These are phyloP conservation scores for Macadamia tetraphylla DNA, from an alignment of 164 flowering plant species.

Conservation along the genomic window DNA sequence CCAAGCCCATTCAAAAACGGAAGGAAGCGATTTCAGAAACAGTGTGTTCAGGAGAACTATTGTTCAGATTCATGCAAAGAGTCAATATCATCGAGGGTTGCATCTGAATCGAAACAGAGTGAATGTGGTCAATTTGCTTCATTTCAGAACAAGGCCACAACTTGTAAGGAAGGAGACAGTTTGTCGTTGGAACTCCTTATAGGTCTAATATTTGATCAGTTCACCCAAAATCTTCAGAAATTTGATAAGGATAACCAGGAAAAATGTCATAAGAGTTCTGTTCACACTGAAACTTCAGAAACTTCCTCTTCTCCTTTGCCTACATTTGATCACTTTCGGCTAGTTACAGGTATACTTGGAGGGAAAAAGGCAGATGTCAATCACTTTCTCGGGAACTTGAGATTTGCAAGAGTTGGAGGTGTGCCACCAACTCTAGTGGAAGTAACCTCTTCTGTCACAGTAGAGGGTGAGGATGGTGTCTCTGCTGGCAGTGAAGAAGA, in stretches of 20 bases:
- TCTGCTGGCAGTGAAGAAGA: slow-evolving; percentile 38
- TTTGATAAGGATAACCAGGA: slow-evolving; percentile 37
- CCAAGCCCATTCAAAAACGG: slow-evolving; percentile 48
- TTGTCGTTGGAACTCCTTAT: slow-evolving; percentile 47
- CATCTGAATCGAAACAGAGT: slow-evolving; percentile 21
- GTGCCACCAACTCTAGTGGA: slow-evolving; percentile 60
- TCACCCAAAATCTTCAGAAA: slow-evolving; percentile 51
- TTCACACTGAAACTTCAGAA: background rate
- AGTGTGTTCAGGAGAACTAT: slow-evolving; percentile 21
- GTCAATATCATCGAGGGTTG: slow-evolving; percentile 9
- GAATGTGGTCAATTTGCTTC: slow-evolving; percentile 16
- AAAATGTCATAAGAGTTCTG: slow-evolving; percentile 14
- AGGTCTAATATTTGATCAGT: slow-evolving; percentile 51
- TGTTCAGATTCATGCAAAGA: slow-evolving; percentile 13
- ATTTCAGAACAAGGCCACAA: slow-evolving; percentile 15
- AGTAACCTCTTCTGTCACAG: slow-evolving; percentile 41
- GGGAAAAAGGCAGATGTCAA: slow-evolving; percentile 60
- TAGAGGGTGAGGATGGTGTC: slow-evolving; percentile 39
- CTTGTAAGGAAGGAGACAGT: slow-evolving; percentile 37
- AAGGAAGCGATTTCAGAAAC: slow-evolving; percentile 50
- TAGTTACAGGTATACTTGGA: slow-evolving; percentile 39
- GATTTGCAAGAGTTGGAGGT: slow-evolving; percentile 89
- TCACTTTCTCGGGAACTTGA: slow-evolving; percentile 60
- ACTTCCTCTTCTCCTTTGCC: slow-evolving; percentile 13
- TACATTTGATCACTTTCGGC: slow-evolving; percentile 44